Conservation (phyloP, 1,284 basidiomycete species). For the Apiotrichum siamense region DNA sequence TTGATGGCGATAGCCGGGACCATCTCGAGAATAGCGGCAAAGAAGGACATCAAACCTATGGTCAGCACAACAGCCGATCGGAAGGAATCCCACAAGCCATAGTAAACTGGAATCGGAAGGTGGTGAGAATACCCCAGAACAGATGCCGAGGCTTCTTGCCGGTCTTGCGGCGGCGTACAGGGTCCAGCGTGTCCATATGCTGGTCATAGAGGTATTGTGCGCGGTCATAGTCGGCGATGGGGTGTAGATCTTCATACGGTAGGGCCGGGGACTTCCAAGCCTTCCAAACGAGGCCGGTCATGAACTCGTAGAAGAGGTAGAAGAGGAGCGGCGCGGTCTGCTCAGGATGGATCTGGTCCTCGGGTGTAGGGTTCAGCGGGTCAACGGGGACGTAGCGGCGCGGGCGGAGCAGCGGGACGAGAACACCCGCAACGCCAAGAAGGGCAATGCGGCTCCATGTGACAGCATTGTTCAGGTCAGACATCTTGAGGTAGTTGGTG, state of each 20-base stretch:
- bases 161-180: constrained; percentile 30
- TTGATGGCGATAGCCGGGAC: constrained; percentile 53
- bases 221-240: constrained; percentile 58
- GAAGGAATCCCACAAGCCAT: constrained; percentile 15
- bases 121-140: constrained; percentile 22
- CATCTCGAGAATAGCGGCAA: constrained; percentile 42
- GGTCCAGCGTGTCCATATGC: constrained; percentile 43
- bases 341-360: constrained; percentile 55
- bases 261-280: constrained; percentile 42
- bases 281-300: constrained; percentile 54
- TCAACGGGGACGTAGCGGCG: constrained; percentile 51
- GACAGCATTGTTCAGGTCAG: constrained; percentile 46
- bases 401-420: constrained; percentile 53
- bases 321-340: constrained; percentile 60
- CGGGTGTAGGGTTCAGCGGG: constrained; percentile 37
- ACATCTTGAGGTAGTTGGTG: constrained; percentile 51
- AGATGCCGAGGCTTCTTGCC: constrained; percentile 36
- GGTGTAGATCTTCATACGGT: constrained; percentile 49
- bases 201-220: constrained; percentile 47
- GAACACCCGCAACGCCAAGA: constrained; percentile 47
- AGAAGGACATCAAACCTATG: constrained; percentile 28
- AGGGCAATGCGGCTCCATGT: constrained; percentile 47
- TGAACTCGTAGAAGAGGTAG: constrained; percentile 56
- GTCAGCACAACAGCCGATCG: not conserved
- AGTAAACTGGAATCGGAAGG: constrained; percentile 31